Evolutionary conservation across 1,139 yeast species (phyloP).

Genomic region (Diutina ranongensis): DNA sequence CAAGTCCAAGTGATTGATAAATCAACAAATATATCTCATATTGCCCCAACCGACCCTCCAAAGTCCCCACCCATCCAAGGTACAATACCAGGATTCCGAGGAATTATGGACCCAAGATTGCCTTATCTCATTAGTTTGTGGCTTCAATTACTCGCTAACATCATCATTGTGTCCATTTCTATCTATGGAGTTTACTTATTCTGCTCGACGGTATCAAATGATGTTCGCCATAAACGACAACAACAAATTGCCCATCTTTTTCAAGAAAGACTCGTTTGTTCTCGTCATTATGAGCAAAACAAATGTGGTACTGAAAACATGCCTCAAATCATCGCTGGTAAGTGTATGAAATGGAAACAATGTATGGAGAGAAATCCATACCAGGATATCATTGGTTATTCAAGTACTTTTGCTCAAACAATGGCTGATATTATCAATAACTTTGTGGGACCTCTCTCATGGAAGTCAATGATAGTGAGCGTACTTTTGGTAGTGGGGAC

Average conservation of each 20-base stretch:
- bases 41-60: neutral
- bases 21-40: neutral
- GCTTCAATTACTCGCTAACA: neutral
- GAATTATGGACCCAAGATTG: neutral
- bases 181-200: neutral
- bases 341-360: neutral
- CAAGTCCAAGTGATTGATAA: neutral
- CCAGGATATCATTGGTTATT: neutral
- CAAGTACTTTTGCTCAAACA: neutral
- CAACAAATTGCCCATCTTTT: conserved; percentile 2
- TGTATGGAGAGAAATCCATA: neutral
- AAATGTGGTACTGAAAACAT: neutral
- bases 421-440: neutral
- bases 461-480: neutral
- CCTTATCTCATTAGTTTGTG: neutral
- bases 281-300: neutral
- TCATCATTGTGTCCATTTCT: neutral
- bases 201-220: neutral
- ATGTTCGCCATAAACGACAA: conserved; percentile 1
- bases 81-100: neutral
- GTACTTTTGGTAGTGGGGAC: neutral
- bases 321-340: neutral
- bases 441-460: neutral
- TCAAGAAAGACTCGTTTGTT: neutral
- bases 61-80: neutral